A percentile compares a stretch with the other conserved stretches of the same genome.
These are phyloP conservation scores for Blastobotrys americana DNA, from an alignment of 805 yeast species.

Conservation along the genomic window DNA sequence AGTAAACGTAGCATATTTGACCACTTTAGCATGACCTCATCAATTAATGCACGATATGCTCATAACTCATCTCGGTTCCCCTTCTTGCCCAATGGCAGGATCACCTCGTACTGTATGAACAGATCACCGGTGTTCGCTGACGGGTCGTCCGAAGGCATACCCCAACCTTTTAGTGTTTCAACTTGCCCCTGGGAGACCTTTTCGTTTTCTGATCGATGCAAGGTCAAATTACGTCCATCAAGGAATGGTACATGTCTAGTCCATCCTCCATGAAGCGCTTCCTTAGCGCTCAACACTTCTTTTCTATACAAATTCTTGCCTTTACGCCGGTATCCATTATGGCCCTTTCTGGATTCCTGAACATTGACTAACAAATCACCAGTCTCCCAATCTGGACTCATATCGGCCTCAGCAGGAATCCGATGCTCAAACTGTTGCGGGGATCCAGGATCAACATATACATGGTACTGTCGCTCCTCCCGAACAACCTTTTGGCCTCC, in stretches of 20 bases:
- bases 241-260: conserved; percentile 55
- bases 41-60: no score
- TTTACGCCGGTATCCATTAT: conserved; percentile 81
- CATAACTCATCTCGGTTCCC: not conserved
- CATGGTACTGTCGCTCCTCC: conserved; percentile 47
- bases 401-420: conserved; percentile 73
- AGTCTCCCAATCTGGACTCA: conserved; percentile 69
- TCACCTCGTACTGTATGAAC: conserved; percentile 38
- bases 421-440: conserved; percentile 51
- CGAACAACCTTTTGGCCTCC: conserved; percentile 59
- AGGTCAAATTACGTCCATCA: conserved; percentile 47
- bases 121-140: conserved; percentile 46
- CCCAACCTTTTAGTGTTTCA: conserved; percentile 64
- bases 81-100: conserved; percentile 23
- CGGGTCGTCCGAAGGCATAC: conserved; percentile 66
- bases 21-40: no score
- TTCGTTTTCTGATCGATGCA: conserved; percentile 47
- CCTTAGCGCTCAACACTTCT: conserved; percentile 64
- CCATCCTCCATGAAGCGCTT: conserved; percentile 82
- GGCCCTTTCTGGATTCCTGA: conserved; percentile 46
- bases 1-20: no score
- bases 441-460: conserved; percentile 66
- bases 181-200: conserved; percentile 59
- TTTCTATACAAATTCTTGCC: conserved; percentile 69
- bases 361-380: conserved; percentile 71